Conservation (phyloP, 2,329 filamentous ascomycete species). For the Fusarium protoensiforme region DNA sequence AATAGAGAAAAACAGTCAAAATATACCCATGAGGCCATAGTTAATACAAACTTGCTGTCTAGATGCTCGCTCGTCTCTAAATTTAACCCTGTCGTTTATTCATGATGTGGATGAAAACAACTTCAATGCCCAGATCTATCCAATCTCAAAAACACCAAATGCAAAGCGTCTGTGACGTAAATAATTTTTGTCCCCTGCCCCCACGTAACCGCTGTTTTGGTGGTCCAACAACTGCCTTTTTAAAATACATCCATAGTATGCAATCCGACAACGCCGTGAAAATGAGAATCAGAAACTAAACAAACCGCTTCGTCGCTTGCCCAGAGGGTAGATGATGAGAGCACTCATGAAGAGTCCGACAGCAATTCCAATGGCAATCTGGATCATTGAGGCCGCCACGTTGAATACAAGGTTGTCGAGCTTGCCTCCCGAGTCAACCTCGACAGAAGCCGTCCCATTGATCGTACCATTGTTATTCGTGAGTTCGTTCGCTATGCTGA, state of each 20-base stretch:
- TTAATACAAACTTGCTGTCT: neutral
- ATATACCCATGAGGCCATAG: neutral
- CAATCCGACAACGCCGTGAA: constrained; percentile 10
- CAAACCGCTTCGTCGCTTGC: constrained; percentile 60
- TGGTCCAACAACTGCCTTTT: neutral
- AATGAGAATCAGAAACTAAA: constrained; percentile 56
- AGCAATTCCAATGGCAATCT: constrained; percentile 64
- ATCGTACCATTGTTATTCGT: constrained; percentile 50
- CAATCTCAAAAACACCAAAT: constrained; percentile 5
- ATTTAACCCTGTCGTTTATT: constrained; percentile 8
- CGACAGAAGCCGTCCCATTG: constrained; percentile 49
- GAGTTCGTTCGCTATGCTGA: constrained; percentile 56
- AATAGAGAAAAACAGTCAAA: neutral
- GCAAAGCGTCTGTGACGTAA: neutral
- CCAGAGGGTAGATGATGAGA: constrained; percentile 60
- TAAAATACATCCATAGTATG: neutral
- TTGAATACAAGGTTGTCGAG: constrained; percentile 55
- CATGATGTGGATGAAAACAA: constrained; percentile 3
- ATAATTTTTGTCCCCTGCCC: neutral
- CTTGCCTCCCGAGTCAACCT: constrained; percentile 30
- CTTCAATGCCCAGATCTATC: neutral
- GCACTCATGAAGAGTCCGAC: constrained; percentile 62
- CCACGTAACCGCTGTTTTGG: neutral
- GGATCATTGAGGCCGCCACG: constrained; percentile 62
- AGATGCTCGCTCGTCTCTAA: neutral